Conservation (phyloP, 768 basidiomycete species). For the Dacryopinax spathularia region DNA sequence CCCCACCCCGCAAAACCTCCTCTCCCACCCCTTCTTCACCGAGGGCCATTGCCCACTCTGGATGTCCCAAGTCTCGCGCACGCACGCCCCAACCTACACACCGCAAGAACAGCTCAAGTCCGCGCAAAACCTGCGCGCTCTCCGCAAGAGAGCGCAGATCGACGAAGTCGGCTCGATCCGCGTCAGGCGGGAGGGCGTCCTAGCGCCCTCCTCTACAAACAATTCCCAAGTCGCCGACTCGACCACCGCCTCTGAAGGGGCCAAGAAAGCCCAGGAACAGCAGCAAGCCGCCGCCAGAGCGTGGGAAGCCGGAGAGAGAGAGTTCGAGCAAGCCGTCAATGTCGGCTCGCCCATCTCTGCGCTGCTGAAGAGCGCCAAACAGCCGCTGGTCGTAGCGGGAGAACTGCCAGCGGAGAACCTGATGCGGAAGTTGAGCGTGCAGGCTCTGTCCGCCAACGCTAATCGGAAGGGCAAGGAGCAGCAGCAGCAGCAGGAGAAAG, state of each 20-base stretch:
- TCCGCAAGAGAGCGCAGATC: conserved; percentile 7
- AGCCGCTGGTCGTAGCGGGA: conserved; percentile 60
- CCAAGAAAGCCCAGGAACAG: not conserved
- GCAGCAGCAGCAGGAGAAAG: too few relatives aligned
- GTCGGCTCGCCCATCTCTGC: conserved; percentile 91
- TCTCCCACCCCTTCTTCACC: conserved; percentile 73
- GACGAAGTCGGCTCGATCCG: conserved; percentile 22
- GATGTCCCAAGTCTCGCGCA: conserved; percentile 37
- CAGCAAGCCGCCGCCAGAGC: conserved; percentile 36
- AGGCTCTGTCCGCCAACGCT: conserved; percentile 18
- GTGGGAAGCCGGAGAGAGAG: conserved; percentile 46
- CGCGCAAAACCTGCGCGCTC: conserved; percentile 47
- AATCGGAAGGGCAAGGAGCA: too few relatives aligned
- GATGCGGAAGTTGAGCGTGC: conserved; percentile 15
- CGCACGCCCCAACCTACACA: conserved; percentile 54
- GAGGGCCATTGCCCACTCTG: conserved; percentile 65
- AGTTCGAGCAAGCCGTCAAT: conserved; percentile 91
- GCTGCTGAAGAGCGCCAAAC: conserved; percentile 70
- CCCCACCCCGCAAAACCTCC: conserved; percentile 71
- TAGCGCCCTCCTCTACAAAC: conserved; percentile 17
- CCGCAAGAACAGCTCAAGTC: conserved; percentile 56
- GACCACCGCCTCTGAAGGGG: not conserved
- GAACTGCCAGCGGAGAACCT: conserved; percentile 14
- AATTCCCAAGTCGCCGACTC: conserved; percentile 40
- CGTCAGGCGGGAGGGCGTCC: conserved; percentile 14